These are phyloP conservation scores for Thraustochytrium sp. DNA, from an alignment of 352 stramenopile species.

Conservation along the genomic window DNA sequence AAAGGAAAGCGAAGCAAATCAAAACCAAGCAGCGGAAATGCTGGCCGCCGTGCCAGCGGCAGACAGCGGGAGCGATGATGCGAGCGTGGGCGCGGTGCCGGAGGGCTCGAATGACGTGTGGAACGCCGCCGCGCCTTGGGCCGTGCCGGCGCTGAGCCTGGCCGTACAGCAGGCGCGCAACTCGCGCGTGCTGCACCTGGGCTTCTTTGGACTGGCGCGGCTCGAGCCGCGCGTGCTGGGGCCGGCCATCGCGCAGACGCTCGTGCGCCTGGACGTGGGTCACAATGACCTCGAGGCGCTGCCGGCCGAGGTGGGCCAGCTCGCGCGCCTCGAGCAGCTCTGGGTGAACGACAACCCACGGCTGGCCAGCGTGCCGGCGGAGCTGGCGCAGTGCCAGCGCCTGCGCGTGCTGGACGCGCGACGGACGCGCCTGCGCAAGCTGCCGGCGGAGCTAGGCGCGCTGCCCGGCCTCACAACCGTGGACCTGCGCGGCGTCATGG, in stretches of 20 bases:
- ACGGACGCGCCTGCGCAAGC: slow-evolving; percentile 57
- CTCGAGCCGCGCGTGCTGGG: not conserved
- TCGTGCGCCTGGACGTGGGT: slow-evolving; percentile 69
- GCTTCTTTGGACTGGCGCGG: not conserved
- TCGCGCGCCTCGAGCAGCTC: slow-evolving; percentile 64
- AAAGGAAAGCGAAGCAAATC: too few relatives aligned
- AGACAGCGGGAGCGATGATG: too few relatives aligned
- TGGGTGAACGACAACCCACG: slow-evolving; percentile 74
- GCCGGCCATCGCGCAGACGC: not conserved
- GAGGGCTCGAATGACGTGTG: too few relatives aligned
- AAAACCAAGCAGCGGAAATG: too few relatives aligned
- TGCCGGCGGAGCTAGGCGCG: slow-evolving; percentile 65
- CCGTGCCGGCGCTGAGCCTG: not conserved
- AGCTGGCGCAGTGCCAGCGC: slow-evolving; percentile 61
- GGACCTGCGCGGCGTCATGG: slow-evolving; percentile 65
- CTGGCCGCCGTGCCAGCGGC: too few relatives aligned
- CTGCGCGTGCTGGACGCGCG: slow-evolving; percentile 69
- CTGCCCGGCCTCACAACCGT: slow-evolving; percentile 63
- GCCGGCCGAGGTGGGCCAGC: slow-evolving; percentile 57
- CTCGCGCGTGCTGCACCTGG: not conserved
- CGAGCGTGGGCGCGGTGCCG: too few relatives aligned
- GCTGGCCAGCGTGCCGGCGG: slow-evolving; percentile 56
- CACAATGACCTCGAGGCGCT: slow-evolving; percentile 66
- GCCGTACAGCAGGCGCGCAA: not conserved
- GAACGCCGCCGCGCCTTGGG: not conserved